Base-by-base conservation (phyloP, 1,284 basidiomycete genomes). In the Melanopsichium pennsylvanicum region DNA sequence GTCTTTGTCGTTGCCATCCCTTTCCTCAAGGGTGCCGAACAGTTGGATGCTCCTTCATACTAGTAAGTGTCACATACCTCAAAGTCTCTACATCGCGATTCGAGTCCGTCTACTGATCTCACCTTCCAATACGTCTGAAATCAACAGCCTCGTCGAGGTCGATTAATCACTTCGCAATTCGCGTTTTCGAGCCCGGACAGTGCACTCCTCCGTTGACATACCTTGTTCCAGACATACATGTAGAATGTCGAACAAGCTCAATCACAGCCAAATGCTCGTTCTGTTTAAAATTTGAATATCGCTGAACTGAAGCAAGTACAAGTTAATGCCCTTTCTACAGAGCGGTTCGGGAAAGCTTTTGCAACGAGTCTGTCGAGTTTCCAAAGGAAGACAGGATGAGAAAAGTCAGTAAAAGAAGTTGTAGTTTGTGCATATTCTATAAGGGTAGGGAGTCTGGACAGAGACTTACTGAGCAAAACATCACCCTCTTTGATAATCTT, bases 1-100 rank as follows among this genome's bases (percentile, higher is more conserved):
- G 83, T 98, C 72, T 98, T 98, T 84, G 89, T 97, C 80, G 89
- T 97, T 68, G 91, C 93, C 69, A 83, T 97, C 45, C 85, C 89
- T 39, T 89, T 92, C 84, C 87, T 97, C 76, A 88, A 92, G 70
- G 92, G 90, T 11, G 82, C 85, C 9, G 84, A 87, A 60, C 89
- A 90, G 82, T 86, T 97, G 51, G 88, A 93, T 76, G 93, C 92
- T 29, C 92, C 93, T 3, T 83, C 88, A 92, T 75, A 81, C 57
- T 63, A 73, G 76, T 77, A 62, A 55, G 76, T 76, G n/a, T 4
- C 16, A 31, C 6, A 7, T 18, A 16, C 18, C 25, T 29, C 27
- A 29, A 13, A 13, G n/a, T n/a, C n/a, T n/a, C n/a, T n/a, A n/a
- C n/a, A n/a, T n/a, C n/a, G n/a, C n/a, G n/a, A n/a, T n/a, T n/a